Evolutionary conservation across 352 stramenopile genomes (phyloP).

Genomic region (Pythium grandisporangium): DNA sequence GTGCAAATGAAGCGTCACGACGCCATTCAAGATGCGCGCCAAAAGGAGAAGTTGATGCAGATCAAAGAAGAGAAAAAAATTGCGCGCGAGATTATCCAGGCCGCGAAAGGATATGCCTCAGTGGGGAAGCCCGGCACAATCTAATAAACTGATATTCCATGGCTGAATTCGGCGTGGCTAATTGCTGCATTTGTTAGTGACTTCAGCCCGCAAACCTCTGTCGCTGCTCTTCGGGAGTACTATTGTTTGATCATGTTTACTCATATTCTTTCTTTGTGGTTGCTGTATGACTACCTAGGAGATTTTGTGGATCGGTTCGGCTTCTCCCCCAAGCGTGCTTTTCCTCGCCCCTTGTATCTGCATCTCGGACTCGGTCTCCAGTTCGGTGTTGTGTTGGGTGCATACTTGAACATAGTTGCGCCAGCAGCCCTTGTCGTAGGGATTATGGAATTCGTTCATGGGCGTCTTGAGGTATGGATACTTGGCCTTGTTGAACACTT

Average conservation of each 20-base stretch:
- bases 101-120: slow-evolving; percentile 46
- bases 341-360: neutral
- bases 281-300: too few relatives aligned
- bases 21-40: slow-evolving; percentile 66
- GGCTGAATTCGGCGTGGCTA: too few relatives aligned
- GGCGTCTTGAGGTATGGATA: slow-evolving; percentile 75
- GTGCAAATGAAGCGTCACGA: slow-evolving; percentile 86
- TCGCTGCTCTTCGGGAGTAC: too few relatives aligned
- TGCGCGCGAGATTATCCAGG: slow-evolving; percentile 78
- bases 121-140: slow-evolving; percentile 29
- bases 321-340: slow-evolving; percentile 1
- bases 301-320: too few relatives aligned
- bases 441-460: slow-evolving; percentile 75
- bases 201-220: too few relatives aligned
- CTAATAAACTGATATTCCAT: too few relatives aligned
- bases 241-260: too few relatives aligned
- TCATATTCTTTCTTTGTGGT: too few relatives aligned
- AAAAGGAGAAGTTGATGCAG: slow-evolving; percentile 75
- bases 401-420: slow-evolving; percentile 57
- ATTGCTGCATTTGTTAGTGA: too few relatives aligned
- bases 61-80: slow-evolving; percentile 88
- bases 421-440: slow-evolving; percentile 52
- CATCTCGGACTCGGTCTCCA: neutral
- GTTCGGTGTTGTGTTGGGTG: slow-evolving; percentile 11
- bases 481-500: slow-evolving; percentile 88